phyloP scores from a whole-genome alignment of 306 rosid species.

The Lagenaria siceraria region DNA sequence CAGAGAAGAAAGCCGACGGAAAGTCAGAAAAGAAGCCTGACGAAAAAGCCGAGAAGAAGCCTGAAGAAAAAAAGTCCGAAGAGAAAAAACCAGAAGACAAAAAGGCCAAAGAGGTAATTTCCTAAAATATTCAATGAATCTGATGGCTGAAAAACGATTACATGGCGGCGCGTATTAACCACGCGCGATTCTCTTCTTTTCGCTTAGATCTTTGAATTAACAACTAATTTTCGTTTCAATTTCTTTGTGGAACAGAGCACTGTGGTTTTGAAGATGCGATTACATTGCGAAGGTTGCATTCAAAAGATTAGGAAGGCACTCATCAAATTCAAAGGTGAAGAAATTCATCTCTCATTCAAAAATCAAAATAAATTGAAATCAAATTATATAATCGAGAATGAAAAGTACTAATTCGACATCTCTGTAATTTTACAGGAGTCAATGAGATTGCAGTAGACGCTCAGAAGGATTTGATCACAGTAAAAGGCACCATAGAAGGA shows the following conservation, averaged over 20 bases:
- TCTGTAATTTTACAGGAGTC: slow-evolving; percentile 38
- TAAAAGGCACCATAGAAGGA: slow-evolving; percentile 49
- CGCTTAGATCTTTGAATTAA: background rate
- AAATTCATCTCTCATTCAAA: background rate
- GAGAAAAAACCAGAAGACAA: slow-evolving; percentile 22
- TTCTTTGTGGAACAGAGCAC: slow-evolving; percentile 40
- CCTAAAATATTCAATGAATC: background rate
- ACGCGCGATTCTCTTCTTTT: background rate
- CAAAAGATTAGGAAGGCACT: slow-evolving; percentile 46
- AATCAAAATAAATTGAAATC: background rate
- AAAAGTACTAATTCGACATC: background rate
- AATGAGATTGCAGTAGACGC: slow-evolving; percentile 37
- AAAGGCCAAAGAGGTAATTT: slow-evolving; percentile 34
- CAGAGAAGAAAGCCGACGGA: background rate
- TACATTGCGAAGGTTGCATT: slow-evolving; percentile 88
- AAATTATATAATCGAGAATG: background rate
- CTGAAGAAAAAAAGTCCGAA: slow-evolving; percentile 14
- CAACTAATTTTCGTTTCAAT: slow-evolving; percentile 11
- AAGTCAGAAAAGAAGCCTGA: slow-evolving; percentile 9
- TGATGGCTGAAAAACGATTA: background rate
- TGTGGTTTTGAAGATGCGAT: slow-evolving; percentile 52
- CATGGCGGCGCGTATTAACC: background rate
- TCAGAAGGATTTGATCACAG: slow-evolving; percentile 48
- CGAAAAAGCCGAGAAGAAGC: slow-evolving; percentile 29
- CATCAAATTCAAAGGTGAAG: slow-evolving; percentile 43